These are phyloP conservation scores for Sordariomycetes sp. DNA, from an alignment of 2,329 filamentous ascomycete genomes.

Conservation along the genomic window DNA sequence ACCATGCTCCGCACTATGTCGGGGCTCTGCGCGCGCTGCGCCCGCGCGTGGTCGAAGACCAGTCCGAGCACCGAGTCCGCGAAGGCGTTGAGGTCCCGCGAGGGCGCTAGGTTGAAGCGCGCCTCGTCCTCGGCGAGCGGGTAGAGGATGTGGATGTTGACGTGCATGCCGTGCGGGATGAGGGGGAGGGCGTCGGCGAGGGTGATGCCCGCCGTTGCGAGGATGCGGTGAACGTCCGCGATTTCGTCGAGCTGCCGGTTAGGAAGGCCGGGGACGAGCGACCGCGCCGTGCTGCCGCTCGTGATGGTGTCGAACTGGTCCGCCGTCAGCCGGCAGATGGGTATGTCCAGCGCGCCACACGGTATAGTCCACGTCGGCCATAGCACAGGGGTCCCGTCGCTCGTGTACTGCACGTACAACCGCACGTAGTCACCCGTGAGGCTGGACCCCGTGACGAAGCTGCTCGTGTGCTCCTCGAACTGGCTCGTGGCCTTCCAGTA, in stretches of 20 bases:
- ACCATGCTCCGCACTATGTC: conserved; percentile 77
- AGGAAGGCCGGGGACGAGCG: conserved; percentile 29
- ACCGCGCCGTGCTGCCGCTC: conserved; percentile 26
- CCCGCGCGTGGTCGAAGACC: conserved; percentile 84
- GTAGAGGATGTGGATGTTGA: conserved; percentile 88
- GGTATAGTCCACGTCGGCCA: conserved; percentile 77
- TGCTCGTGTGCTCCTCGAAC: conserved; percentile 69
- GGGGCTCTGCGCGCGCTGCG: conserved; percentile 51
- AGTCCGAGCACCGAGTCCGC: conserved; percentile 74
- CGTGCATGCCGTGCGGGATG: conserved; percentile 69
- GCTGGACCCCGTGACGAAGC: conserved; percentile 89
- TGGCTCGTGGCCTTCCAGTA: conserved; percentile 99
- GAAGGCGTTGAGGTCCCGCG: conserved; percentile 74
- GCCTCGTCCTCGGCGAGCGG: conserved; percentile 67
- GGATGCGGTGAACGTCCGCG: conserved; percentile 57
- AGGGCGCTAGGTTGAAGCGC: conserved; percentile 57
- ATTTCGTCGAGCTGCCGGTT: conserved; percentile 41
- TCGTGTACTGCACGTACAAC: conserved; percentile 84
- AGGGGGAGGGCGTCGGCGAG: conserved; percentile 66
- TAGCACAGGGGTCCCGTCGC: conserved; percentile 75
- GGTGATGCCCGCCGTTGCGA: conserved; percentile 69
- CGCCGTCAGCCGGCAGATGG: conserved; percentile 68
- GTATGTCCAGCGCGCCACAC: conserved; percentile 68
- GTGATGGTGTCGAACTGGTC: conserved; percentile 56
- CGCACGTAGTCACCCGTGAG: conserved; percentile 91